Evolutionary conservation across 768 basidiomycete genomes (phyloP).

Genomic region (Zangia roseola): DNA sequence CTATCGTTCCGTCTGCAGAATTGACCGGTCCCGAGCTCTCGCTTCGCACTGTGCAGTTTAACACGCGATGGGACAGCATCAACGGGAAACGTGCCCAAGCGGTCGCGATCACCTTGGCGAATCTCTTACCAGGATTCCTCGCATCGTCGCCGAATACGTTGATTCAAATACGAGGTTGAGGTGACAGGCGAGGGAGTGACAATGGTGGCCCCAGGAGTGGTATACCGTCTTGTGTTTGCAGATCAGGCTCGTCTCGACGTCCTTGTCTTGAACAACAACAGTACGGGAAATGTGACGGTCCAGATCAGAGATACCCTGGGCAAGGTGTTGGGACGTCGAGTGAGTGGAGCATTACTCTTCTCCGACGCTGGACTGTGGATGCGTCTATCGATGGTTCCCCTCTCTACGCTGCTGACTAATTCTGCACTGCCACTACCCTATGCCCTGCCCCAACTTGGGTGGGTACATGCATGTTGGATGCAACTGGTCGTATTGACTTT

Average conservation of each 20-base stretch:
- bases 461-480: no score
- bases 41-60: constrained; percentile 44
- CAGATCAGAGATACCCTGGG: constrained; percentile 36
- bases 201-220: constrained; percentile 41
- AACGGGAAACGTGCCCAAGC: constrained; percentile 41
- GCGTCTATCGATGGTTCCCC: no score
- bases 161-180: constrained; percentile 36
- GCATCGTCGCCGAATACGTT: constrained; percentile 29
- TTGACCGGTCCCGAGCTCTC: constrained; percentile 32
- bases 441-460: no score
- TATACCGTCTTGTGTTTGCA: constrained; percentile 47
- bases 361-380: constrained; percentile 49
- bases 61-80: constrained; percentile 45
- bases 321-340: constrained; percentile 34
- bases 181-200: constrained; percentile 38
- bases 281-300: constrained; percentile 29
- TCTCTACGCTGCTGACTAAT: no score
- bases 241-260: constrained; percentile 54
- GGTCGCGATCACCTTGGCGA: constrained; percentile 52
- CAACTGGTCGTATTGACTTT: constrained; percentile 37
- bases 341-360: constrained; percentile 39
- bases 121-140: constrained; percentile 41
- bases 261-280: constrained; percentile 37
- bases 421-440: no score
- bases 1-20: constrained; percentile 24